phyloP scores from a whole-genome alignment of 2,329 filamentous ascomycete genomes.

The Fusarium sp. region DNA sequence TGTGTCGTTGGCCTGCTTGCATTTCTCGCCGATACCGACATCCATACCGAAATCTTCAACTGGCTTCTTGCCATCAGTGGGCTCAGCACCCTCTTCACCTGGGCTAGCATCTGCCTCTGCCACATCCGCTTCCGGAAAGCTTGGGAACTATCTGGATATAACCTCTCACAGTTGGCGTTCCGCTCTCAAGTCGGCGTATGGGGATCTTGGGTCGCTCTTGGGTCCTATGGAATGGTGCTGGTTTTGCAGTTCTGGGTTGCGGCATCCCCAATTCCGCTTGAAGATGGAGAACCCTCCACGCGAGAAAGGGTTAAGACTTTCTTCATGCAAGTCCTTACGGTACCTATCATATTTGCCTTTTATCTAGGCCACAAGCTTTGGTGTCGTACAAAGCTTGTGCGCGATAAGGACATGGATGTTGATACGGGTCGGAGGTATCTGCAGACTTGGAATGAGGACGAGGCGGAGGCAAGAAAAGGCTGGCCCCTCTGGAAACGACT shows the following conservation, averaged over 20 bases:
- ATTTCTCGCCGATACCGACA: slow-evolving; percentile 75
- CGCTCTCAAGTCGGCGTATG: slow-evolving; percentile 79
- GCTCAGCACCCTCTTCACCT: slow-evolving; percentile 80
- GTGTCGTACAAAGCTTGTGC: slow-evolving; percentile 75
- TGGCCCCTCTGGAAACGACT: slow-evolving; percentile 83
- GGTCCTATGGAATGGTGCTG: slow-evolving; percentile 81
- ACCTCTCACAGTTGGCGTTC: slow-evolving; percentile 82
- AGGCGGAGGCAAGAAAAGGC: slow-evolving; percentile 75
- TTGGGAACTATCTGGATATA: slow-evolving; percentile 76
- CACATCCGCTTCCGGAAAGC: slow-evolving; percentile 90
- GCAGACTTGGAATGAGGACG: slow-evolving; percentile 81
- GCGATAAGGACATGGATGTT: slow-evolving; percentile 82
- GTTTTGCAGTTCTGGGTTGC: slow-evolving; percentile 89
- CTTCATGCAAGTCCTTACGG: slow-evolving; percentile 77
- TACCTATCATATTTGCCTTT: slow-evolving; percentile 74
- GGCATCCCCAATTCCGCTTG: slow-evolving; percentile 72
- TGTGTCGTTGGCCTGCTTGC: slow-evolving; percentile 77
- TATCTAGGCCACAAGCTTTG: slow-evolving; percentile 82
- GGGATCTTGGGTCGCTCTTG: slow-evolving; percentile 87
- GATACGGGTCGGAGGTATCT: slow-evolving; percentile 86
- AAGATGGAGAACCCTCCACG: background rate
- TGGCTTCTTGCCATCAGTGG: slow-evolving; percentile 85
- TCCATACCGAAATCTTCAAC: slow-evolving; percentile 74
- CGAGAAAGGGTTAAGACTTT: slow-evolving; percentile 69
- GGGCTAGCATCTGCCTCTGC: slow-evolving; percentile 84